Evolutionary conservation across 208 protist genomes (phyloP).

Genomic region (Trypanosoma theileri): DNA sequence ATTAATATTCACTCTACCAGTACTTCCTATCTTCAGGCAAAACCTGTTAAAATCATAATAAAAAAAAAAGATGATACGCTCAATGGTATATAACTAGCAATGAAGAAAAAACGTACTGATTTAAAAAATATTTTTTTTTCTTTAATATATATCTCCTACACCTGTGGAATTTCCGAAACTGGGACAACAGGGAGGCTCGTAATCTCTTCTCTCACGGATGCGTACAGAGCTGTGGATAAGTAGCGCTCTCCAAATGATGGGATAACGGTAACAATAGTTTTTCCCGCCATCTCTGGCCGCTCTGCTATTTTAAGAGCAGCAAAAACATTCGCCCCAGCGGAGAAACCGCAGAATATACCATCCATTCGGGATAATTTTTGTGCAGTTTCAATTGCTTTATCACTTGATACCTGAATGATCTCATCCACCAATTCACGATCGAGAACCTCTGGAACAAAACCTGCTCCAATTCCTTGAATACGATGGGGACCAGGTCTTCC

Average conservation of each 20-base stretch:
- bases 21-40: no score
- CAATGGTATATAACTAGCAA: neutral
- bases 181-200: constrained; percentile 68
- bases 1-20: no score
- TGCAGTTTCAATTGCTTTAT: constrained; percentile 69
- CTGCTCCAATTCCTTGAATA: constrained; percentile 92
- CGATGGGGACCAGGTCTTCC: constrained; percentile 82
- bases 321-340: constrained; percentile 79
- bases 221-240: constrained; percentile 81
- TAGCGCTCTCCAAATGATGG: constrained; percentile 91
- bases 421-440: constrained; percentile 68
- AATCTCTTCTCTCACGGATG: constrained; percentile 67
- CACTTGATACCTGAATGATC: constrained; percentile 66
- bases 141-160: neutral
- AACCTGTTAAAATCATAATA: constrained; percentile 1
- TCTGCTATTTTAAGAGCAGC: constrained; percentile 80
- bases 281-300: constrained; percentile 84
- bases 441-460: constrained; percentile 83
- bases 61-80: constrained; percentile 15
- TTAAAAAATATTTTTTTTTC: constrained; percentile 5
- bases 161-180: constrained; percentile 48
- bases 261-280: constrained; percentile 88
- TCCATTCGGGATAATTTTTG: constrained; percentile 75
- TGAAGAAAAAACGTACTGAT: neutral
- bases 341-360: constrained; percentile 85